Conservation (phyloP, 768 basidiomycete species). For the Imleria badia region DNA sequence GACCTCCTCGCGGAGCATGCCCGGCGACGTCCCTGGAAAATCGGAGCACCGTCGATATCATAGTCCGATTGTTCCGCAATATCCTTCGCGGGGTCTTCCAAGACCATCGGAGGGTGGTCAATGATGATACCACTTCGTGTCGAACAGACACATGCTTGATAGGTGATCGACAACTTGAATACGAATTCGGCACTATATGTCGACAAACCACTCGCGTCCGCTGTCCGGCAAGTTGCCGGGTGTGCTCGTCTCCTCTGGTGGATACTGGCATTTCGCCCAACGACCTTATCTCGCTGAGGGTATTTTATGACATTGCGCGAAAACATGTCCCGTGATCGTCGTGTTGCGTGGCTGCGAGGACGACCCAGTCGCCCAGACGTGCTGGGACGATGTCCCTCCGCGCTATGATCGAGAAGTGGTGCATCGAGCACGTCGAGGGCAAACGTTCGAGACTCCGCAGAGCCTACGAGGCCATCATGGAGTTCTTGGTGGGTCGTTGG, state of each 20-base stretch:
- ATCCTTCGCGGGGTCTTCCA: neutral
- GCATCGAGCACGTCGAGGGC: neutral
- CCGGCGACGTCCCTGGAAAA: neutral
- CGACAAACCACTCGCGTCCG: neutral
- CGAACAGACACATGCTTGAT: neutral
- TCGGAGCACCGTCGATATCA: neutral
- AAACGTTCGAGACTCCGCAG: neutral
- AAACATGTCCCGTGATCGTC: neutral
- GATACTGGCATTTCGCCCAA: neutral
- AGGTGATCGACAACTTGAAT: neutral
- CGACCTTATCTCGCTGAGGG: neutral
- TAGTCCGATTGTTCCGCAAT: neutral
- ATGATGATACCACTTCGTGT: neutral
- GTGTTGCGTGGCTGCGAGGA: neutral
- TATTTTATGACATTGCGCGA: neutral
- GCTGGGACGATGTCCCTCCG: neutral
- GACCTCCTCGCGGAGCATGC: neutral
- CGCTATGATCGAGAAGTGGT: neutral
- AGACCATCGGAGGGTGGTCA: neutral
- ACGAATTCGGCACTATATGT: neutral
- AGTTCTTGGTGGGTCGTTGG: neutral
- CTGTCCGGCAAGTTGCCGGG: neutral
- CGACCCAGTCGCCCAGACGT: neutral
- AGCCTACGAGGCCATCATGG: neutral
- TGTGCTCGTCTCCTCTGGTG: neutral